These are phyloP conservation scores for Asterophora parasitica DNA, from an alignment of 768 basidiomycete genomes.

Conservation along the genomic window DNA sequence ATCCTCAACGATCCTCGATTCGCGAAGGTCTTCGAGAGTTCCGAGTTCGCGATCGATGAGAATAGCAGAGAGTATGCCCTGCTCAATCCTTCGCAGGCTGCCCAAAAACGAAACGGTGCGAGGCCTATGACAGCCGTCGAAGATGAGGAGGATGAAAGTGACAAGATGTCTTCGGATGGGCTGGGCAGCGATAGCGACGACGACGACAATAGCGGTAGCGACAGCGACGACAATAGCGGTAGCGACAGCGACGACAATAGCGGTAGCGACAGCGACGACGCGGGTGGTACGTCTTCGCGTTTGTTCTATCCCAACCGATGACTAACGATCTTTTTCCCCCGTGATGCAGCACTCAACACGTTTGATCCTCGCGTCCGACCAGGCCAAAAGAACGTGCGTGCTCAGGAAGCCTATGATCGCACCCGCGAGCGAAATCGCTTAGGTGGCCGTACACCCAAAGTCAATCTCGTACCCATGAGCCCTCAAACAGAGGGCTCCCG, in stretches of 20 bases:
- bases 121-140: slow-evolving; percentile 76
- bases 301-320: slow-evolving; percentile 5
- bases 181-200: slow-evolving; percentile 41
- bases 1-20: slow-evolving; percentile 87
- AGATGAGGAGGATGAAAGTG: slow-evolving; percentile 85
- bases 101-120: slow-evolving; percentile 39
- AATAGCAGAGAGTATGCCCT: slow-evolving; percentile 83
- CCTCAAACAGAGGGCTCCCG: slow-evolving; percentile 29
- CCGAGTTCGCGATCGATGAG: slow-evolving; percentile 91
- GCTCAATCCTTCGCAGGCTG: slow-evolving; percentile 83
- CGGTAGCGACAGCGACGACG: slow-evolving; percentile 52
- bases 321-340: background rate
- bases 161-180: slow-evolving; percentile 59
- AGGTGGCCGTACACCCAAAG: slow-evolving; percentile 29
- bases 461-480: slow-evolving; percentile 65
- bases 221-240: slow-evolving; percentile 49
- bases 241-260: slow-evolving; percentile 53
- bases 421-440: slow-evolving; percentile 39
- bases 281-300: slow-evolving; percentile 39
- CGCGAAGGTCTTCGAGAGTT: slow-evolving; percentile 84
- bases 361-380: slow-evolving; percentile 47
- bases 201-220: slow-evolving; percentile 35
- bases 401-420: slow-evolving; percentile 40
- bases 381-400: slow-evolving; percentile 43
- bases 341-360: slow-evolving; percentile 40